These are phyloP conservation scores for Spiromastix sp. DNA, from an alignment of 2,329 filamentous ascomycete genomes.

Conservation along the genomic window DNA sequence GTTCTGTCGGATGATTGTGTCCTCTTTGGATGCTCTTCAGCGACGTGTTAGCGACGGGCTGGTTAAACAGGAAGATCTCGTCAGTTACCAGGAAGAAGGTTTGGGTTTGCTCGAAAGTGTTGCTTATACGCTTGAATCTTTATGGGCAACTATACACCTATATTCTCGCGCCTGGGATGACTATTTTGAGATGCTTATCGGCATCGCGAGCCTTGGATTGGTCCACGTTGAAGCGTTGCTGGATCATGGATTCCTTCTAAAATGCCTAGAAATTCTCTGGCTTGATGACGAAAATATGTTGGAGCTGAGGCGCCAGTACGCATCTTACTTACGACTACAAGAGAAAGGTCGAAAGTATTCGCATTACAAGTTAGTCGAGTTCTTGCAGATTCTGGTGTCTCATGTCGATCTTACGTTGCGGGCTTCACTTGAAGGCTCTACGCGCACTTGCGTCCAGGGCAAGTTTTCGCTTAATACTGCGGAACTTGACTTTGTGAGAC, in stretches of 20 bases:
- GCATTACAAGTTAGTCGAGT: constrained; percentile 30
- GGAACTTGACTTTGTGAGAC: constrained; percentile 25
- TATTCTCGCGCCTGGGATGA: constrained; percentile 63
- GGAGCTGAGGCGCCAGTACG: constrained; percentile 46
- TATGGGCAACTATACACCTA: constrained; percentile 55
- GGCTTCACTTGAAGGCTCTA: constrained; percentile 17
- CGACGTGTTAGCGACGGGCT: constrained; percentile 17
- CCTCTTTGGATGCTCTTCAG: constrained; percentile 45
- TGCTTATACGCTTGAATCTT: constrained; percentile 40
- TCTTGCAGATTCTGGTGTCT: constrained; percentile 30
- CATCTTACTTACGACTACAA: constrained; percentile 29
- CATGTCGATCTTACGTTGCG: constrained; percentile 27
- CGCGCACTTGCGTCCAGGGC: constrained; percentile 17
- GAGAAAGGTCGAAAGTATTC: constrained; percentile 39
- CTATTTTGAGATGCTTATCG: constrained; percentile 59
- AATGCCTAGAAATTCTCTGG: constrained; percentile 49
- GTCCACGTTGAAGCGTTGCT: constrained; percentile 51
- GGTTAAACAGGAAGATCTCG: constrained; percentile 16
- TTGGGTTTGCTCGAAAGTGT: constrained; percentile 21
- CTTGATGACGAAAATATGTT: constrained; percentile 44
- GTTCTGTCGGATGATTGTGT: constrained; percentile 42
- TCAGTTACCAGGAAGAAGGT: constrained; percentile 19
- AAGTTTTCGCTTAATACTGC: constrained; percentile 23
- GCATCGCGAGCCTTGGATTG: constrained; percentile 53
- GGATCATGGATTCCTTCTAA: constrained; percentile 49